Evolutionary conservation across 2,329 filamentous ascomycete genomes (phyloP), one percentile per base, ranked within the genome.

Genomic region (Madurella fahalii): DNA sequence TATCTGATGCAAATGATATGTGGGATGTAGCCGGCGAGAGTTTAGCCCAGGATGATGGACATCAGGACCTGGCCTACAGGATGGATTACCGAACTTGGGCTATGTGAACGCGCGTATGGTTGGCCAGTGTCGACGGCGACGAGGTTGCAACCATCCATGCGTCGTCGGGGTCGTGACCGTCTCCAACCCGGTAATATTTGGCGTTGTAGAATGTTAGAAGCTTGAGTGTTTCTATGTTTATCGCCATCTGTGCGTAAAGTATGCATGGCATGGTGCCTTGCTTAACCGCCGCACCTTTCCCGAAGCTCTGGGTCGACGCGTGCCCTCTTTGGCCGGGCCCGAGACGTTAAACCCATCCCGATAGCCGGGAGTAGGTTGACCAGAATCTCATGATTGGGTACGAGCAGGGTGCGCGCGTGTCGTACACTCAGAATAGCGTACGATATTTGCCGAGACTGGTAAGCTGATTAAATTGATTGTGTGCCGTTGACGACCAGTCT

Each of bases 201-300:
- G 25, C 25, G 25, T 25, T 25, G 25, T 3, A 25, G 25, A 25
- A 25, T 3, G 25, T 7, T 25, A 44, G 16, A 50, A 56, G 49
- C 37, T 52, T 32, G 8, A 25, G 20, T 15, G 40, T 49, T 56
- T 40, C 53, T 58, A 56, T 47, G 47, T 56, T 54, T 56, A 52
- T 56, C 50, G 20, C n/a, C 25, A 18, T 51, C 30, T 53, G 46
- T 47, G 42, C 39, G 25, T n/a, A n/a, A n/a, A n/a, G n/a, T 50
- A 25, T 52, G 46, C 20, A 30, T 43, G 32, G 48, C 9, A 45
- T 9, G 40, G 25, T 49, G 40, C 40, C 46, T 43, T 56, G 50
- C 37, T 20, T 58, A 58, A 56, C 53, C 56, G 56, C 56, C 56
- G 53, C 32, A 25, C 41, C 40, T 41, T 39, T 51, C 41, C 47